Percentiles rank a stretch among this genome's conserved stretches.
Evolutionary conservation across 2,329 filamentous ascomycete species (phyloP).

Genomic region (Grosmannia serpens): DNA sequence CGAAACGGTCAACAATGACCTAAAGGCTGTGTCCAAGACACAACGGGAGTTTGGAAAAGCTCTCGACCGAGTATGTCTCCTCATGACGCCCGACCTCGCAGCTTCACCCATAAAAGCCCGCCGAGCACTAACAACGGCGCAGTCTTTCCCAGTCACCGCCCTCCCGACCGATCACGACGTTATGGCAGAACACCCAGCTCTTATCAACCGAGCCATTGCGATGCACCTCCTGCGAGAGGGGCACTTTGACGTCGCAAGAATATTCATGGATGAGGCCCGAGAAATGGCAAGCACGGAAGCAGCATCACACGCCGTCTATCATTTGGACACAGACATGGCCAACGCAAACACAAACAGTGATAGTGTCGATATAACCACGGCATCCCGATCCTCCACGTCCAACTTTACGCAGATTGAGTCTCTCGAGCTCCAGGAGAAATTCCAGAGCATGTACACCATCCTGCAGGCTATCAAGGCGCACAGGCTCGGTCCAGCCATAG

Average conservation of each 20-base stretch:
- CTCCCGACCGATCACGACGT: conserved; percentile 72
- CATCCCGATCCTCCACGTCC: conserved; percentile 9
- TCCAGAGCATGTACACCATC: conserved; percentile 84
- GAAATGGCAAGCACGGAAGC: conserved; percentile 11
- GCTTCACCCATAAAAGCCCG: not conserved
- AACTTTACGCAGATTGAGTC: conserved; percentile 43
- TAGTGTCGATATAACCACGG: conserved; percentile 18
- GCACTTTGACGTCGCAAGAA: conserved; percentile 77
- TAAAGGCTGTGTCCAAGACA: conserved; percentile 73
- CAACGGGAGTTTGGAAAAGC: conserved; percentile 78
- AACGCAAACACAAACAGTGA: conserved; percentile 20
- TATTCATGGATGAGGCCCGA: conserved; percentile 63
- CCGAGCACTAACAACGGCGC: not conserved
- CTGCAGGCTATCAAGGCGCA: conserved; percentile 63
- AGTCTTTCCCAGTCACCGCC: conserved; percentile 37
- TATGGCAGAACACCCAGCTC: conserved; percentile 58
- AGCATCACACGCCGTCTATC: conserved; percentile 18
- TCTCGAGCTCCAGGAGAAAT: conserved; percentile 63
- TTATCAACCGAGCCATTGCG: conserved; percentile 87
- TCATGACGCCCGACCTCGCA: not conserved
- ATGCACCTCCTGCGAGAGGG: conserved; percentile 96
- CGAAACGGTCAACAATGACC: conserved; percentile 65
- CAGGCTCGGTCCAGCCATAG: conserved; percentile 73
- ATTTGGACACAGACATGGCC: conserved; percentile 15
- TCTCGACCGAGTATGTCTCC: conserved; percentile 57